Conservation (phyloP, 2,329 filamentous ascomycete genomes). For the Arthroderma uncinatum region DNA sequence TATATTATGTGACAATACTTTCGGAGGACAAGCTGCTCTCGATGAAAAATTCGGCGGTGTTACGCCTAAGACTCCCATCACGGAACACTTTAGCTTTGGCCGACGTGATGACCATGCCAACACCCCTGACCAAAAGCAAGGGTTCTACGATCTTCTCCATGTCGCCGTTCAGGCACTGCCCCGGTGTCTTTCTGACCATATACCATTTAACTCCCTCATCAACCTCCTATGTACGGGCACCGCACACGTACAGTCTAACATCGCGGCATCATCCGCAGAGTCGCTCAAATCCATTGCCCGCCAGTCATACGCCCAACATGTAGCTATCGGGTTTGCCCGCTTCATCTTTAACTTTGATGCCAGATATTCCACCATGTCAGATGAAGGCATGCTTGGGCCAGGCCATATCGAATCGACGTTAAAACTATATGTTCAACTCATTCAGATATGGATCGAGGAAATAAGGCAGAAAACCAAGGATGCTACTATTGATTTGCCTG, state of each 20-base stretch:
- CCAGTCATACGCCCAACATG: conserved; percentile 85
- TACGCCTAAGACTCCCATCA: conserved; percentile 85
- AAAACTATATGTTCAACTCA: conserved; percentile 79
- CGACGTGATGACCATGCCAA: conserved; percentile 67
- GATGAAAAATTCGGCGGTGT: conserved; percentile 88
- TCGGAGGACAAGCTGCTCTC: conserved; percentile 86
- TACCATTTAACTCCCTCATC: conserved; percentile 85
- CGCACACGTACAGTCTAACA: conserved; percentile 84
- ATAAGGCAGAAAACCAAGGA: conserved; percentile 77
- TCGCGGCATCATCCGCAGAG: conserved; percentile 81
- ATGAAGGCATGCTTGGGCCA: conserved; percentile 88
- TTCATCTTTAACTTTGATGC: conserved; percentile 99
- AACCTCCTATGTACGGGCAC: conserved; percentile 94
- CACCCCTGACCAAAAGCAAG: conserved; percentile 72
- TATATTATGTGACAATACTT: conserved; percentile 90
- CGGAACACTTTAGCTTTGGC: conserved; percentile 85
- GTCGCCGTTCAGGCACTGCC: conserved; percentile 92
- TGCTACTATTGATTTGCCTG: conserved; percentile 52
- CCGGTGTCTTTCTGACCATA: conserved; percentile 80
- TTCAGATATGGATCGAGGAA: conserved; percentile 96
- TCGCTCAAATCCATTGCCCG: conserved; percentile 91
- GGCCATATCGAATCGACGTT: conserved; percentile 92
- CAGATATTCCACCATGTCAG: conserved; percentile 93
- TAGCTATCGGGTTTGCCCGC: conserved; percentile 88
- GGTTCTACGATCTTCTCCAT: conserved; percentile 89